phyloP scores from a whole-genome alignment of 306 rosid genomes.

The Gastrolobium bilobum region DNA sequence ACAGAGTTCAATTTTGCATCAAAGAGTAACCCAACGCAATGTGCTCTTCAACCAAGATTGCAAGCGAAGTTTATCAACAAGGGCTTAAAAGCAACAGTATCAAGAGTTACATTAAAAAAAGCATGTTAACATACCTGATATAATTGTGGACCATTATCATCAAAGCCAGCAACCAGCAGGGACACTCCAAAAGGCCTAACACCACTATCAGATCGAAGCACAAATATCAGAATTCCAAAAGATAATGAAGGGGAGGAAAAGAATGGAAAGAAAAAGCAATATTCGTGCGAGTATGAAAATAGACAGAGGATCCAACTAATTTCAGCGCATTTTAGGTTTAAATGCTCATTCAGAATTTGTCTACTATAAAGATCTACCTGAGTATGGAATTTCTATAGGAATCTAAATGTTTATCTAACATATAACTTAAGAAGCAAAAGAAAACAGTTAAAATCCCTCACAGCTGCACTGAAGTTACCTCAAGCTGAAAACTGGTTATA shows the following conservation, averaged over 20 bases:
- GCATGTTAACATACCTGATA: slow-evolving; percentile 72
- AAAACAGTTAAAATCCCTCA: neutral
- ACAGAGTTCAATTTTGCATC: slow-evolving; percentile 7
- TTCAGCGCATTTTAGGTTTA: slow-evolving; percentile 2
- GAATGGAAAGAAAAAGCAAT: neutral
- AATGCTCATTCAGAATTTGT: neutral
- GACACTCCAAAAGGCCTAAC: slow-evolving; percentile 99
- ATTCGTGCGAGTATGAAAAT: neutral
- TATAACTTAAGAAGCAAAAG: slow-evolving; percentile 12
- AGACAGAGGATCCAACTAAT: slow-evolving; percentile 1
- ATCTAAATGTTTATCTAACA: slow-evolving; percentile 7
- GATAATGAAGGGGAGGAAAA: neutral
- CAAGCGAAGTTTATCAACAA: neutral
- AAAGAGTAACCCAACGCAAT: slow-evolving; percentile 2
- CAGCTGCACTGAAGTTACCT: slow-evolving; percentile 1
- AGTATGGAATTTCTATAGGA: neutral
- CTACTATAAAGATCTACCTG: neutral
- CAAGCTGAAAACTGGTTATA: neutral
- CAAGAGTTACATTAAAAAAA: slow-evolving; percentile 16
- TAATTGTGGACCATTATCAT: slow-evolving; percentile 90
- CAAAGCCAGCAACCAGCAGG: slow-evolving; percentile 90
- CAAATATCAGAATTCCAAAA: slow-evolving; percentile 37
- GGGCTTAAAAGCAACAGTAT: slow-evolving; percentile 29
- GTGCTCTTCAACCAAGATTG: slow-evolving; percentile 8
- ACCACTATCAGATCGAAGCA: slow-evolving; percentile 66